Evolutionary conservation across 2,329 filamentous ascomycete species (phyloP).

Genomic region (Alternaria atra): DNA sequence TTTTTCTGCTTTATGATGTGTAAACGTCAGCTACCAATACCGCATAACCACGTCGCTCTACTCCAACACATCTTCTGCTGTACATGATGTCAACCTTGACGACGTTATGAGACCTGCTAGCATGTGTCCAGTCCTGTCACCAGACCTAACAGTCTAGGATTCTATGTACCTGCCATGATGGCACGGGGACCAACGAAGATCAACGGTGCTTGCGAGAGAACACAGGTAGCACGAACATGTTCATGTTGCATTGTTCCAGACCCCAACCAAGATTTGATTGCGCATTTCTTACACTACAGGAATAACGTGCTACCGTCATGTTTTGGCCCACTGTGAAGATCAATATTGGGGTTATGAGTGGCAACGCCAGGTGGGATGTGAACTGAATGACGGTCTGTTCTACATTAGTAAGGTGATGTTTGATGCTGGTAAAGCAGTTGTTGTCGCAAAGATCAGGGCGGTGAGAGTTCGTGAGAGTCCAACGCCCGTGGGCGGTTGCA

Average conservation of each 20-base stretch:
- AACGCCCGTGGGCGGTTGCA: neutral
- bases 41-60: neutral
- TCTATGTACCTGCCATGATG: neutral
- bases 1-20: neutral
- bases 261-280: neutral
- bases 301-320: neutral
- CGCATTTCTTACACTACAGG: too few species aligned
- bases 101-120: neutral
- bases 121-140: neutral
- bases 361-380: neutral
- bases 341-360: neutral
- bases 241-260: neutral
- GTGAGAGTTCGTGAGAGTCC: neutral
- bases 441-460: neutral
- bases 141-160: neutral
- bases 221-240: neutral
- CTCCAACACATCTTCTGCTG: neutral
- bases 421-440: too few species aligned
- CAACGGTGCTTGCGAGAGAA: neutral
- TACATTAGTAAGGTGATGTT: neutral
- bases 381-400: neutral
- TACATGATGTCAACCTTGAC: neutral
- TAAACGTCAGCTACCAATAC: neutral
- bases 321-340: neutral
- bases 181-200: neutral